phyloP scores from a whole-genome alignment of 2,329 filamentous ascomycete genomes.

The Xylariomycetidae sp. region DNA sequence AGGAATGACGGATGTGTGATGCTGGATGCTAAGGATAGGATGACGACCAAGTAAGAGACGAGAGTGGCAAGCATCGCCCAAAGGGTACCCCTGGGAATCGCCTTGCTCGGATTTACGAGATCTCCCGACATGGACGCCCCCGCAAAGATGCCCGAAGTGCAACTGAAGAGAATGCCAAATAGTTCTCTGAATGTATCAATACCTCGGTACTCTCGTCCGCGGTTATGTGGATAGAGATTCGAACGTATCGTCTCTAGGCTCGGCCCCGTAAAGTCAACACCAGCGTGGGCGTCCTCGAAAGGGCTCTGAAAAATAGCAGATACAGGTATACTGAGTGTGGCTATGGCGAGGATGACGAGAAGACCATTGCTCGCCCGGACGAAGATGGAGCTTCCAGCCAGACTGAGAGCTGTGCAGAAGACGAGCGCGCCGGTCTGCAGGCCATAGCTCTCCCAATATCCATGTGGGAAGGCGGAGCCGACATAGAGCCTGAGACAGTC shows the following conservation, averaged over 20 bases:
- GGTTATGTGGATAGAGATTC: slow-evolving; percentile 70
- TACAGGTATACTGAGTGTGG: slow-evolving; percentile 76
- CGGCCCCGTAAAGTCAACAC: slow-evolving; percentile 75
- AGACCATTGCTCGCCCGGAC: slow-evolving; percentile 75
- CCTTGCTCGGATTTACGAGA: slow-evolving; percentile 73
- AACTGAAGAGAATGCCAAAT: slow-evolving; percentile 81
- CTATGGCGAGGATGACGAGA: slow-evolving; percentile 63
- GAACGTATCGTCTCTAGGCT: slow-evolving; percentile 63
- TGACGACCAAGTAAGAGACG: slow-evolving; percentile 68
- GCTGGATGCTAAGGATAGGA: slow-evolving; percentile 72
- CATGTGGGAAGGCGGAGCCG: slow-evolving; percentile 60
- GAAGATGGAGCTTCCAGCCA: slow-evolving; percentile 77
- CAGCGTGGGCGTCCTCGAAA: slow-evolving; percentile 57
- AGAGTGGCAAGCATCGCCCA: slow-evolving; percentile 75
- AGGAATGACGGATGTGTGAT: slow-evolving; percentile 72
- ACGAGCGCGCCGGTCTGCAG: slow-evolving; percentile 69
- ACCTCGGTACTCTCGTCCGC: slow-evolving; percentile 57
- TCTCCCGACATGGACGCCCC: slow-evolving; percentile 91
- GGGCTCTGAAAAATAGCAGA: slow-evolving; percentile 67
- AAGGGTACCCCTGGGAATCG: slow-evolving; percentile 80
- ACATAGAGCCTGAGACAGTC: slow-evolving; percentile 78
- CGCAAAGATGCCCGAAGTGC: slow-evolving; percentile 54
- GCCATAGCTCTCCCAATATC: slow-evolving; percentile 73
- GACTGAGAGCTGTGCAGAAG: slow-evolving; percentile 68
- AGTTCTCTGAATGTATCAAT: slow-evolving; percentile 72